Percentiles rank a stretch among this genome's conserved stretches.
Evolutionary conservation across 768 basidiomycete genomes (phyloP).

Genomic region (Hirschioporus abietinus): DNA sequence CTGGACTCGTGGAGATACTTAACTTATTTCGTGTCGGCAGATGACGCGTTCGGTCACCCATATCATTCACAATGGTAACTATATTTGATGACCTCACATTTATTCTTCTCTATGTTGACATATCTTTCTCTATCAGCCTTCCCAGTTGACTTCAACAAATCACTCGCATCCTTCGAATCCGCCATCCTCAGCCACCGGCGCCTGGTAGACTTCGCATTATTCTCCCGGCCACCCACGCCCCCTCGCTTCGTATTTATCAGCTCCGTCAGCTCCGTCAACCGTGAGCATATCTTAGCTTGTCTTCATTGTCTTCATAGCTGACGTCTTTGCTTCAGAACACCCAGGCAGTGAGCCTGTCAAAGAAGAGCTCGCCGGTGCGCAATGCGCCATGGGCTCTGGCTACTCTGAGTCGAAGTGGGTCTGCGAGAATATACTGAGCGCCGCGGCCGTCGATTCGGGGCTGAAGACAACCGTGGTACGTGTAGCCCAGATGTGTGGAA

Average conservation of each 20-base stretch:
- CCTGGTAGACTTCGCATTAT: slow-evolving; percentile 32
- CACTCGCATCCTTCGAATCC: slow-evolving; percentile 37
- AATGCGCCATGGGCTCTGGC: slow-evolving; percentile 25
- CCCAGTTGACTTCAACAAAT: slow-evolving; percentile 39
- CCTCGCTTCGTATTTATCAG: slow-evolving; percentile 29
- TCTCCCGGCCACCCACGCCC: slow-evolving; percentile 18
- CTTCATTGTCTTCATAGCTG: no score
- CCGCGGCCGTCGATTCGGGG: slow-evolving; percentile 15
- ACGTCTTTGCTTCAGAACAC: not conserved
- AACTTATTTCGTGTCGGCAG: not conserved
- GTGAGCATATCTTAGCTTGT: slow-evolving; percentile 19
- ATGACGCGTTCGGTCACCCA: slow-evolving; percentile 27
- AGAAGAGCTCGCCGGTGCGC: slow-evolving; percentile 14
- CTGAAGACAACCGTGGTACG: slow-evolving; percentile 29
- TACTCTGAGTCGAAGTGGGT: slow-evolving; percentile 42
- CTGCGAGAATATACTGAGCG: slow-evolving; percentile 34
- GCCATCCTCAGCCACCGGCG: slow-evolving; percentile 34
- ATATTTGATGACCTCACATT: no score
- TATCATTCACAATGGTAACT: slow-evolving; percentile 30
- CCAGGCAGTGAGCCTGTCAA: not conserved
- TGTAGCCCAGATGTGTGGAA: slow-evolving; percentile 39
- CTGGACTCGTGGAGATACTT: not conserved
- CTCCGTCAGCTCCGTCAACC: slow-evolving; percentile 25
- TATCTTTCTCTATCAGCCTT: slow-evolving; percentile 21
- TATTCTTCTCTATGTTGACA: no score